These are phyloP conservation scores for Domatiomyces catenatus DNA, from an alignment of 2,329 filamentous ascomycete species.

Conservation along the genomic window DNA sequence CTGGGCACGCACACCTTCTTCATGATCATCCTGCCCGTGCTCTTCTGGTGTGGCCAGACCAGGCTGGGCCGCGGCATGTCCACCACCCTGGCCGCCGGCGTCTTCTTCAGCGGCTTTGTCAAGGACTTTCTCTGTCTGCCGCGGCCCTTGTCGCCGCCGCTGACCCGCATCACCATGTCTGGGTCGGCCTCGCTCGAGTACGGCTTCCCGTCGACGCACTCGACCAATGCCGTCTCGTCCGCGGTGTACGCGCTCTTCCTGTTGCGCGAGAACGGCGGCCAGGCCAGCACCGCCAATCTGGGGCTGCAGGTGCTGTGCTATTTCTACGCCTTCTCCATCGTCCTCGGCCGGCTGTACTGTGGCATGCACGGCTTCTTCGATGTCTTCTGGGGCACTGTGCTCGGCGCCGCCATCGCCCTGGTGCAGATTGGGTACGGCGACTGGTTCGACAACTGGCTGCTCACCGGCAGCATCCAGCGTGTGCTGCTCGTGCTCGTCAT, in stretches of 20 bases:
- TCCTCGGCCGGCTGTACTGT: slow-evolving; percentile 84
- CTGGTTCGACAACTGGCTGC: slow-evolving; percentile 54
- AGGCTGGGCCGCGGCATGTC: slow-evolving; percentile 61
- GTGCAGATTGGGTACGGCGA: slow-evolving; percentile 41
- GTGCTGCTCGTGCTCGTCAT: slow-evolving; percentile 48
- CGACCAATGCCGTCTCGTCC: slow-evolving; percentile 90
- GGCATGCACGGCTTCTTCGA: slow-evolving; percentile 98
- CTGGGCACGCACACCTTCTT: slow-evolving; percentile 97
- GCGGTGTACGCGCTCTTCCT: slow-evolving; percentile 67
- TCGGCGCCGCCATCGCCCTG: slow-evolving; percentile 52
- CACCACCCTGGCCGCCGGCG: slow-evolving; percentile 61
- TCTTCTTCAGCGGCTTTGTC: slow-evolving; percentile 80
- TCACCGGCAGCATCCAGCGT: slow-evolving; percentile 46
- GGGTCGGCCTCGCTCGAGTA: slow-evolving; percentile 90
- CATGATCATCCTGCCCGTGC: slow-evolving; percentile 84
- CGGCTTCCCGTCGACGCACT: slow-evolving; percentile 92
- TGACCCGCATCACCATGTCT: slow-evolving; percentile 94
- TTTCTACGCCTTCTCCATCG: slow-evolving; percentile 76
- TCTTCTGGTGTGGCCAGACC: slow-evolving; percentile 91
- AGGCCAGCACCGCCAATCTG: slow-evolving; percentile 35
- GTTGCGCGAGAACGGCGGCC: slow-evolving; percentile 37
- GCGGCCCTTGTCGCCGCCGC: slow-evolving; percentile 74
- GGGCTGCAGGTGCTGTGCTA: slow-evolving; percentile 56
- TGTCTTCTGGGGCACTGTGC: slow-evolving; percentile 61
- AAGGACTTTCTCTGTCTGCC: slow-evolving; percentile 92